A percentile compares a stretch with the other conserved stretches of the same genome.
Conservation (phyloP, 208 protist species). For the Tritrichomonas foetus region DNA sequence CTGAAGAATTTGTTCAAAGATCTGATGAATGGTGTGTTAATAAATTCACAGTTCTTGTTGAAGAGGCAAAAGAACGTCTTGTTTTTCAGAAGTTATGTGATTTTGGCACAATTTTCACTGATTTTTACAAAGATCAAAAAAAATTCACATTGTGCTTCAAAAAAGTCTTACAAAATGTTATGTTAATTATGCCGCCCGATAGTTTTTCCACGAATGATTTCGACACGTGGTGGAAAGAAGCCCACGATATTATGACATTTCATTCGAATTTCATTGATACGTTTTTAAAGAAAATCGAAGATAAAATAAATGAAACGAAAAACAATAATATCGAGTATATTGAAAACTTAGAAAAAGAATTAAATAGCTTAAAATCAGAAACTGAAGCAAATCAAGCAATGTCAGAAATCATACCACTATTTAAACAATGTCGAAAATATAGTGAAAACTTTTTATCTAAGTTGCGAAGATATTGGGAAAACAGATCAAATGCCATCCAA, state of each 20-base stretch:
- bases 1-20: no score
- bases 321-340: background rate
- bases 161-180: background rate
- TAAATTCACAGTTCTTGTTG: background rate
- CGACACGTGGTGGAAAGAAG: conserved; percentile 9
- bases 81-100: no score
- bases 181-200: background rate
- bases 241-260: background rate
- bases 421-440: background rate
- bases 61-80: background rate
- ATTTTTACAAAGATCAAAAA: conserved; percentile 4
- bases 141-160: conserved; percentile 5
- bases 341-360: background rate
- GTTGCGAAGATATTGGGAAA: background rate
- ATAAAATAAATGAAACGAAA: background rate
- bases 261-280: background rate
- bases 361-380: background rate
- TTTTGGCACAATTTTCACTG: background rate
- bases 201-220: background rate
- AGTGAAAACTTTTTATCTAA: background rate
- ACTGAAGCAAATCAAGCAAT: background rate
- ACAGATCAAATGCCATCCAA: background rate
- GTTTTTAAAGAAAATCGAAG: background rate
- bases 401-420: background rate
- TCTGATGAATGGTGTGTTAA: background rate